Percentiles rank a stretch among this genome's conserved stretches.
phyloP scores from a whole-genome alignment of 176 grass and related monocot species.

The Aegilops longissima region DNA sequence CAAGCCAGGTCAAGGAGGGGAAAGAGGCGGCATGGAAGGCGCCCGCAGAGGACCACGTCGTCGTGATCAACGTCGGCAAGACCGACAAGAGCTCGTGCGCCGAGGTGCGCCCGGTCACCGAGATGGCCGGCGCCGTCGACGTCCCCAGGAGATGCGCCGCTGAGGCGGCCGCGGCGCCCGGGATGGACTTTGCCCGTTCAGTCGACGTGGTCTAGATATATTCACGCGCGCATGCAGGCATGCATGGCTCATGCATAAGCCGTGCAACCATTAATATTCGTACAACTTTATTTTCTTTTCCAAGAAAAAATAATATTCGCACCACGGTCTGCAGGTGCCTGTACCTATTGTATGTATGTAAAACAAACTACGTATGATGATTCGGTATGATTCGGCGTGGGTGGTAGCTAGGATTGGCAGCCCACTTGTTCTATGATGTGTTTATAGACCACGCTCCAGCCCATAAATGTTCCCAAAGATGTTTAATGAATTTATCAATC shows the following conservation, averaged over 20 bases:
- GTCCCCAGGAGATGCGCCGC: not conserved
- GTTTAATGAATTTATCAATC: not conserved
- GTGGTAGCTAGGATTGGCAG: not conserved
- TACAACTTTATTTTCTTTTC: not conserved
- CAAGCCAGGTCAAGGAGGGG: not conserved
- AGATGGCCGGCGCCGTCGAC: not conserved
- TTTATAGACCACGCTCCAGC: not conserved
- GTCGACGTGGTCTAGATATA: conserved; percentile 20
- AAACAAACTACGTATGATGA: not conserved
- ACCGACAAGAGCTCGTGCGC: conserved; percentile 31
- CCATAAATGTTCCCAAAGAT: not conserved
- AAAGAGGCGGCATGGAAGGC: conserved; percentile 31
- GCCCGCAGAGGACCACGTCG: not conserved
- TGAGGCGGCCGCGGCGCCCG: not conserved
- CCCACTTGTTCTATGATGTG: not conserved
- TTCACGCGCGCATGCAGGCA: not conserved
- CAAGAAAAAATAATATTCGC: not conserved
- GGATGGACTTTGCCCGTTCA: conserved; percentile 3
- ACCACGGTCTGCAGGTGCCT: not conserved
- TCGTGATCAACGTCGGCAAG: conserved; percentile 37
- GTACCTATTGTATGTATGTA: not conserved
- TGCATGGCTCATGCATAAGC: not conserved
- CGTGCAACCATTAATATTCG: not conserved
- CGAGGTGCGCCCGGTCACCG: conserved; percentile 25
- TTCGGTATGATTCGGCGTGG: not conserved